Conservation (phyloP, 2,329 filamentous ascomycete genomes). For the Onygenales sp. region DNA sequence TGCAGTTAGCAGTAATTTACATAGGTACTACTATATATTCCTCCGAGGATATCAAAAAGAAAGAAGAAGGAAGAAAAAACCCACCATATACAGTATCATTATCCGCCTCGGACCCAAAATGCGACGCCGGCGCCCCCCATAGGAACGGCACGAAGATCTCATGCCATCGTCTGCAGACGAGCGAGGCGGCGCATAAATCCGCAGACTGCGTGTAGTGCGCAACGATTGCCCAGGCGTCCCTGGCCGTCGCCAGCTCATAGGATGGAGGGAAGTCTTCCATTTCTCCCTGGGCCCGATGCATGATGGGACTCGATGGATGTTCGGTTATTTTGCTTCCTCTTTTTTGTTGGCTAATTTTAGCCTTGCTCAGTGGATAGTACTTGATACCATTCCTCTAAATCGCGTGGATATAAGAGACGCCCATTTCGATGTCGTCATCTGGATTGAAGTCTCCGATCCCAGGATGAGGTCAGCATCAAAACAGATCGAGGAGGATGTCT, state of each 20-base stretch:
- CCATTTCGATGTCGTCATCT: too few relatives aligned
- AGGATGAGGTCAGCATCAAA: too few relatives aligned
- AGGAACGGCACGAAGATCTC: slow-evolving; percentile 48
- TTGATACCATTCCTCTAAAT: too few relatives aligned
- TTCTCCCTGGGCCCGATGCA: too few relatives aligned
- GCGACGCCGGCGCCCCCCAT: slow-evolving; percentile 54
- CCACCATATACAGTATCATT: slow-evolving; percentile 51
- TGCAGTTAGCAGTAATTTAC: not conserved
- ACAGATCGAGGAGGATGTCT: too few relatives aligned
- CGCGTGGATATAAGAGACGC: too few relatives aligned
- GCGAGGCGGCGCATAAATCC: slow-evolving; percentile 46
- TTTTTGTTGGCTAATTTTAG: too few relatives aligned
- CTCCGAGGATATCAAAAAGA: not conserved
- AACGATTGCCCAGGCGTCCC: slow-evolving; percentile 47
- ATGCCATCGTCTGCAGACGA: slow-evolving; percentile 51
- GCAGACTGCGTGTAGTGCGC: slow-evolving; percentile 48
- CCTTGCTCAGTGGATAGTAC: too few relatives aligned
- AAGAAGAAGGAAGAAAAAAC: not conserved
- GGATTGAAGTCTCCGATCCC: too few relatives aligned
- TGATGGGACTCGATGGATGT: too few relatives aligned
- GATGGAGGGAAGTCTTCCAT: slow-evolving; percentile 53
- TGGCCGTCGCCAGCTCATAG: slow-evolving; percentile 48
- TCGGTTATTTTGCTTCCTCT: too few relatives aligned
- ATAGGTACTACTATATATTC: not conserved
- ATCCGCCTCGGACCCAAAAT: slow-evolving; percentile 44